Evolutionary conservation across 768 basidiomycete species (phyloP).

Genomic region (Auricularia heimuer): DNA sequence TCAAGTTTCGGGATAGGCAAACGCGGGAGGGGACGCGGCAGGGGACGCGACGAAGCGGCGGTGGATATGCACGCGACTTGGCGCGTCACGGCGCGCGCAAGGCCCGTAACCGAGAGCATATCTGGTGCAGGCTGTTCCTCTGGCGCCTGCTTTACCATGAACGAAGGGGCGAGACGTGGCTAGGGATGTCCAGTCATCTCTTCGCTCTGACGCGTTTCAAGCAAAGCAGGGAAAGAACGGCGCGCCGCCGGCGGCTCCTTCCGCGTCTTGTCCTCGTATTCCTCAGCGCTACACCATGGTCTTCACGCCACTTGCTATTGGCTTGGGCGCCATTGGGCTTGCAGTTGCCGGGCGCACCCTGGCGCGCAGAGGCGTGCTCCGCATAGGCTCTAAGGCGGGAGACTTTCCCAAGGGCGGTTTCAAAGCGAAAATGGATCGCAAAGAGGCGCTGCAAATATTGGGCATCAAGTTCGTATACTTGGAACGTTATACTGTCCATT

Average conservation of each 20-base stretch:
- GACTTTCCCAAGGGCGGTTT: slow-evolving; percentile 93
- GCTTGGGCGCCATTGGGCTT: background rate
- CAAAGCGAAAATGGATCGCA: slow-evolving; percentile 90
- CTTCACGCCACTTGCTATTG: background rate
- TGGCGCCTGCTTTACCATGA: background rate
- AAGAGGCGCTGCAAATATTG: slow-evolving; percentile 84
- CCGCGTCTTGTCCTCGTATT: background rate
- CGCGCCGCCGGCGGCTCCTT: background rate
- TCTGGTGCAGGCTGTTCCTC: background rate
- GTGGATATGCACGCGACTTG: background rate
- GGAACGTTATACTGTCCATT: background rate
- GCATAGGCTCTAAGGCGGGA: slow-evolving; percentile 33
- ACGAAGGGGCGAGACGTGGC: background rate
- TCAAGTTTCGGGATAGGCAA: slow-evolving; percentile 76
- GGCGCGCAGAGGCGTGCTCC: background rate
- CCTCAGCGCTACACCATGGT: background rate
- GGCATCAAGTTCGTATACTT: slow-evolving; percentile 70
- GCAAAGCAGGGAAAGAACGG: background rate
- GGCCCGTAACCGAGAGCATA: background rate
- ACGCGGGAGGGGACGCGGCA: slow-evolving; percentile 37
- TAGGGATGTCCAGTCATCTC: background rate
- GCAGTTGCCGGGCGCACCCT: background rate
- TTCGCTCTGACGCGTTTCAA: background rate
- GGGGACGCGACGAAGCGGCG: too few relatives aligned
- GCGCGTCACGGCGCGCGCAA: background rate